Evolutionary conservation across 1,139 yeast genomes (phyloP).

Genomic region (Magnusiomyces suaveolens): DNA sequence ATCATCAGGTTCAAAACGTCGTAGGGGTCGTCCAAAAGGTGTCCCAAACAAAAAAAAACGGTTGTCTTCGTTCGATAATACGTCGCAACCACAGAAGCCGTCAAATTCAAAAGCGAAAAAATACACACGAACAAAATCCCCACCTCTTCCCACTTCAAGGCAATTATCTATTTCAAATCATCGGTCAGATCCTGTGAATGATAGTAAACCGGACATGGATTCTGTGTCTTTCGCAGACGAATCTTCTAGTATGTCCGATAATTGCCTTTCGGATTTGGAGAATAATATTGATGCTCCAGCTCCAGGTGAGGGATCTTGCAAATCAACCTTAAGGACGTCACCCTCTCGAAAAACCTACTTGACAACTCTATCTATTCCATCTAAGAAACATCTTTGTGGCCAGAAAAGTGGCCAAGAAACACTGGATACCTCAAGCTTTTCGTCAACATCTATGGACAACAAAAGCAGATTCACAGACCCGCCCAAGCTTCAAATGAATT

Average conservation of each 20-base stretch:
- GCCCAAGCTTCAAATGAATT: background rate
- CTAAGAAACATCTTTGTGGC: background rate
- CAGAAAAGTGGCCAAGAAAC: conserved; percentile 7
- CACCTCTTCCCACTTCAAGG: conserved; percentile 6
- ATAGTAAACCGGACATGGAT: background rate
- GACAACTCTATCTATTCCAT: conserved; percentile 6
- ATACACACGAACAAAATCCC: conserved; percentile 18
- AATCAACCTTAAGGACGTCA: background rate
- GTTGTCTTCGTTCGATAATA: conserved; percentile 11
- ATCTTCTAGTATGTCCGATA: conserved; percentile 7
- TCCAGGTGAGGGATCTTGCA: background rate
- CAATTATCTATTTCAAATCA: background rate
- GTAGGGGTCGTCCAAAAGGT: conserved; percentile 14
- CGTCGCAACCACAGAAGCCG: conserved; percentile 1
- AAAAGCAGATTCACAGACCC: background rate
- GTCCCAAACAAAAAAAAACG: conserved; percentile 1
- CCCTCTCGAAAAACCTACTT: background rate
- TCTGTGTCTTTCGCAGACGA: conserved; percentile 3
- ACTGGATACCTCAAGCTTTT: conserved; percentile 11
- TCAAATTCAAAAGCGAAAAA: conserved; percentile 7
- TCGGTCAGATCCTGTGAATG: background rate
- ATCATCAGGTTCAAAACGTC: conserved; percentile 8
- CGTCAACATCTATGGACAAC: background rate
- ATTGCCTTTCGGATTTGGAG: conserved; percentile 1
- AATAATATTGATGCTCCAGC: background rate